Base-by-base conservation (phyloP, 768 basidiomycete genomes). In the Leccinum pellstonianum region DNA sequence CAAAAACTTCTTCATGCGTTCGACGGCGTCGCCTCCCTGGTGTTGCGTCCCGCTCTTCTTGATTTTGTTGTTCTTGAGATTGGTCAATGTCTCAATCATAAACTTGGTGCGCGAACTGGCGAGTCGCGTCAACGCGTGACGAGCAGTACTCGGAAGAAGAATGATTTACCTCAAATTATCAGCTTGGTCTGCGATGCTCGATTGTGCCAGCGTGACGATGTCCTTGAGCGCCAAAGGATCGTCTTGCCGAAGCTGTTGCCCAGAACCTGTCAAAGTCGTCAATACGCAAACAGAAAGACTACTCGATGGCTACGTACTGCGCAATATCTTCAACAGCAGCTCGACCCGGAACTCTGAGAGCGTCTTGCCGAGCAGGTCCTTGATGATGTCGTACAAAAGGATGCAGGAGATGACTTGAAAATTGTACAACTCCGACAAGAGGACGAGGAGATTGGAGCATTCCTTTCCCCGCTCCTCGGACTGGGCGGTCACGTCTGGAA, bases 341-440 rank as follows among this genome's bases (percentile, higher is more conserved):
- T 98, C 97, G 7, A 97, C 91, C 33, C 85, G 82, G 59, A 90
- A 84, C 72, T 98, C 96, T 0, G 81, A 79, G 55, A 96, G 75
- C 2, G 84, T 77, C 5, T 77, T 77, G 1, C 81, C 76, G 51
- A 98, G 77, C 50, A 98, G 80, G 14, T 80, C 79, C 8, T 90
- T 86, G 63, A 98, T 87, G 52, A 98, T 72, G 69, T 98, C 97
- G 74, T 94, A 98, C 51, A 98, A 77, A n/a, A 98, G 80, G 11
- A 88, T 77, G 58, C 87, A 93, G 3, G 92, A 92, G 55, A 98
- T 83, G 21, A 98, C 92, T 75, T 94, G 91, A 69, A 98, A 95
- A 70, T 98, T 98, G 78, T 98, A 98, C 19, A 99, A 77, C 70
- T 98, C 95, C 2, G 93, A 91, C 23, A 98, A 75, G 21, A 98